phyloP scores from a whole-genome alignment of 2,329 filamentous ascomycete genomes.

The Rhinocladiella mackenziei region DNA sequence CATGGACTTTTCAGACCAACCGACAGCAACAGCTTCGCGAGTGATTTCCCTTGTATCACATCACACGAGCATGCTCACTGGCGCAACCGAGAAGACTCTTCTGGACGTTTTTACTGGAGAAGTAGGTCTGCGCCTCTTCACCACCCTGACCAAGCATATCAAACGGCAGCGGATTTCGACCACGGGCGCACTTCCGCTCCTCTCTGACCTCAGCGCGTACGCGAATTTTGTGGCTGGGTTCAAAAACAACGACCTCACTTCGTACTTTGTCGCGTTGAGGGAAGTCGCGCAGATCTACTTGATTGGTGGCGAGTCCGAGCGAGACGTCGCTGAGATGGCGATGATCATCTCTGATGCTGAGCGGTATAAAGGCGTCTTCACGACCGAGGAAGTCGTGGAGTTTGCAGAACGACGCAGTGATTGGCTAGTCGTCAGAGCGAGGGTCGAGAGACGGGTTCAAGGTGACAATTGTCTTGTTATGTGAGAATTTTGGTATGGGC shows the following conservation, averaged over 20 bases:
- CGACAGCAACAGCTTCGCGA: conserved; percentile 71
- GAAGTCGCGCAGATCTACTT: conserved; percentile 95
- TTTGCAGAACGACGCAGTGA: conserved; percentile 91
- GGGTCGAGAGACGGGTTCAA: conserved; percentile 96
- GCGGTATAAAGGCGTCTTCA: conserved; percentile 85
- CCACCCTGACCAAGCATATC: conserved; percentile 90
- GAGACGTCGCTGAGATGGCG: conserved; percentile 88
- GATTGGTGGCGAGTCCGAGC: conserved; percentile 61
- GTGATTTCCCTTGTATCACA: conserved; percentile 81
- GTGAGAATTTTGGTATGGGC: too few species aligned
- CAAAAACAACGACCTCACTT: conserved; percentile 74
- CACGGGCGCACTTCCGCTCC: conserved; percentile 83
- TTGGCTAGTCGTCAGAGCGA: conserved; percentile 84
- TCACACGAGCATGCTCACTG: conserved; percentile 88
- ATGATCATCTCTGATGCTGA: conserved; percentile 89
- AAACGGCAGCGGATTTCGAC: conserved; percentile 92
- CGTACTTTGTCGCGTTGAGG: conserved; percentile 86
- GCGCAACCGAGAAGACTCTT: conserved; percentile 96
- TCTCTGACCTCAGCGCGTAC: conserved; percentile 95
- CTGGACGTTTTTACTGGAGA: conserved; percentile 98
- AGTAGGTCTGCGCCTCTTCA: conserved; percentile 87
- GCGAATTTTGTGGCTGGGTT: conserved; percentile 78
- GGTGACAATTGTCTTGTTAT: conserved; percentile 84
- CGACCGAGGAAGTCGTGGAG: conserved; percentile 95
- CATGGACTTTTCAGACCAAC: conserved; percentile 46